These are phyloP conservation scores for Claviceps africana DNA, from an alignment of 2,329 filamentous ascomycete genomes.

Conservation along the genomic window DNA sequence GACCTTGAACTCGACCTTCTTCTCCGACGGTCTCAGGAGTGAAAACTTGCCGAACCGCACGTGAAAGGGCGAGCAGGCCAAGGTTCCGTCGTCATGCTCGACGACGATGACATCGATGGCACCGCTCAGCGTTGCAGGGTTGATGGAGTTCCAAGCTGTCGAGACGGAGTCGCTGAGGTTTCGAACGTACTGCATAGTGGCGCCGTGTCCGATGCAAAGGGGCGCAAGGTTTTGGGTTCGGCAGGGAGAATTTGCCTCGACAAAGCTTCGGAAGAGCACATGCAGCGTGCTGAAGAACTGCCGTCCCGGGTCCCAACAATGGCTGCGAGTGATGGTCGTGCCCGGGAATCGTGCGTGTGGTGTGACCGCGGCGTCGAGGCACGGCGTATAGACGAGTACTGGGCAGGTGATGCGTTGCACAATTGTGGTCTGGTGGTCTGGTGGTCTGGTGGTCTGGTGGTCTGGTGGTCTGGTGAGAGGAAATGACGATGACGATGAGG, in stretches of 20 bases:
- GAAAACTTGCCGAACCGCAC: conserved; percentile 99
- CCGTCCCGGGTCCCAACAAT: neutral
- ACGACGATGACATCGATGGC: conserved; percentile 99
- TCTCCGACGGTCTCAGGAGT: conserved; percentile 83
- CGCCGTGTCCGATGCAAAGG: neutral
- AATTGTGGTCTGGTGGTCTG: neutral
- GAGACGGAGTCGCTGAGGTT: conserved; percentile 91
- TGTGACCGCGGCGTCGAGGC: no score
- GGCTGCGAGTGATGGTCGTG: neutral
- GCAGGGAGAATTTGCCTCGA: neutral
- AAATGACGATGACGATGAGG: neutral
- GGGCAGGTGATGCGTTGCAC: neutral
- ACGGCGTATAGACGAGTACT: no score
- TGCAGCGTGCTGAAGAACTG: neutral
- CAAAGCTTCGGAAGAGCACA: neutral
- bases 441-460: no score
- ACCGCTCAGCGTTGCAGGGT: conserved; percentile 89
- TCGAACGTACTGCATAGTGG: conserved; percentile 89
- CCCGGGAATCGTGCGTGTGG: no score
- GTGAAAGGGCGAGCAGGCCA: conserved; percentile 93
- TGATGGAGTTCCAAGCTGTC: conserved; percentile 99
- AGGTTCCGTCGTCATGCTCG: conserved; percentile 79
- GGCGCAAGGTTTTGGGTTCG: neutral
- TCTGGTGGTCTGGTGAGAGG: neutral
- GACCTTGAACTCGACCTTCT: conserved; percentile 96